These are phyloP conservation scores for Yamadazyma sp. DNA, from an alignment of 805 yeast genomes.

Conservation along the genomic window DNA sequence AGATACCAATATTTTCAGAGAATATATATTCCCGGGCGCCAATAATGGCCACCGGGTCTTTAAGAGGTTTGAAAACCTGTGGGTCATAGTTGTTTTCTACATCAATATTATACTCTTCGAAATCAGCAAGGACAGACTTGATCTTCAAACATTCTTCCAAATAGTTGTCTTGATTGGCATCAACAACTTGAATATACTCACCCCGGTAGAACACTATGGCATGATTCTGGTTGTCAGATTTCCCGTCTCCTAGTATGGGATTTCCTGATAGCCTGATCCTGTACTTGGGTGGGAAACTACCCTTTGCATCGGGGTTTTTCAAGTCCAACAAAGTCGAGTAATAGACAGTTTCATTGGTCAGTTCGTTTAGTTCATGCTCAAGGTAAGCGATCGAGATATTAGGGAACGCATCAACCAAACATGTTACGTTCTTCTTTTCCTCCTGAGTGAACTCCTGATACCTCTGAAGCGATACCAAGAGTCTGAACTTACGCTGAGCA, in stretches of 20 bases:
- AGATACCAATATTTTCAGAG: slow-evolving; percentile 86
- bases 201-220: slow-evolving; percentile 86
- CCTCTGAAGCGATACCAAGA: slow-evolving; percentile 88
- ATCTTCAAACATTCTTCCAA: slow-evolving; percentile 92
- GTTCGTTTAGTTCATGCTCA: slow-evolving; percentile 42
- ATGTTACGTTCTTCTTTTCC: slow-evolving; percentile 67
- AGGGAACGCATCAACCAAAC: slow-evolving; percentile 73
- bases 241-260: slow-evolving; percentile 95
- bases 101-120: slow-evolving; percentile 70
- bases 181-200: slow-evolving; percentile 91
- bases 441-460: slow-evolving; percentile 59
- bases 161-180: slow-evolving; percentile 95
- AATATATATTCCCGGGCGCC: slow-evolving; percentile 96
- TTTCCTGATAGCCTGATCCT: slow-evolving; percentile 83
- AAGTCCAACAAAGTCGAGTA: slow-evolving; percentile 61
- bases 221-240: slow-evolving; percentile 92
- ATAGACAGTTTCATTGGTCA: slow-evolving; percentile 42
- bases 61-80: slow-evolving; percentile 34
- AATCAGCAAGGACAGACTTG: slow-evolving; percentile 83
- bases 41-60: slow-evolving; percentile 70
- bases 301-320: slow-evolving; percentile 50
- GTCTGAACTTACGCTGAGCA: slow-evolving; percentile 76
- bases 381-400: slow-evolving; percentile 56
- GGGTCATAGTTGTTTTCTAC: slow-evolving; percentile 57
- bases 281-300: slow-evolving; percentile 41